Base-by-base conservation (phyloP, 345 rosid genomes). In the Moringa oleifera region DNA sequence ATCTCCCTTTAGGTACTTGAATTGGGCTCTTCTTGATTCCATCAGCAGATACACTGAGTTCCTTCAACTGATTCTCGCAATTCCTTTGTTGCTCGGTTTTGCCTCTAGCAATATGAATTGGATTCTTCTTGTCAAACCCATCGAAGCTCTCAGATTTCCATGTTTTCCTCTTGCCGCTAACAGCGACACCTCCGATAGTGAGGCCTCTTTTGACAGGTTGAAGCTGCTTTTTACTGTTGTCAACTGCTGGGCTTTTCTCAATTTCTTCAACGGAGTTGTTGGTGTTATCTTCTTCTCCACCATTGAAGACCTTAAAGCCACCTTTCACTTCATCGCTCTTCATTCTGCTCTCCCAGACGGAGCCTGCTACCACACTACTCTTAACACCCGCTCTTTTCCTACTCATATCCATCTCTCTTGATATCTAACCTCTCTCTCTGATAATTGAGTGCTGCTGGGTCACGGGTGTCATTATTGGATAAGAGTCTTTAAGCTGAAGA, bases 281-380 rank as follows among this genome's bases (percentile, higher is more conserved):
- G 15, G 55, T 62, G 25, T 54, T 63, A 0, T 41, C 63, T 23
- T 36, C 13, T 15, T 62, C 73, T 41, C 74, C 87, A 9, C 76
- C 81, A 75, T 79, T 80, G 51, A 79, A 79, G 55, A 81, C 82
- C 55, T 77, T 83, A 20, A 89, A 69, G 37, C 89, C 91, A 61
- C 85, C 84, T 70, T 80, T 81, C 46, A 77, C 80, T 67, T 73
- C 80, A 67, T 83, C 90, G 33, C 23, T 74, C 77, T 82, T 89
- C 96, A 86, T 88, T 71, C 92, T 83, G 64, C 75, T 82, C 76
- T 88, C 96, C 96, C 94, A 86, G 51, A 86, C 98, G 37, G 96
- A 88, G 36, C 87, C 94, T 47, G 81, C 81, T 41, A 61, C 81
- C 59, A 71, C 83, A 67, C 77, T 72, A 50, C 58, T 63, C 58